Conservation (phyloP, 2,329 filamentous ascomycete genomes). For the Seiridium cupressi region DNA sequence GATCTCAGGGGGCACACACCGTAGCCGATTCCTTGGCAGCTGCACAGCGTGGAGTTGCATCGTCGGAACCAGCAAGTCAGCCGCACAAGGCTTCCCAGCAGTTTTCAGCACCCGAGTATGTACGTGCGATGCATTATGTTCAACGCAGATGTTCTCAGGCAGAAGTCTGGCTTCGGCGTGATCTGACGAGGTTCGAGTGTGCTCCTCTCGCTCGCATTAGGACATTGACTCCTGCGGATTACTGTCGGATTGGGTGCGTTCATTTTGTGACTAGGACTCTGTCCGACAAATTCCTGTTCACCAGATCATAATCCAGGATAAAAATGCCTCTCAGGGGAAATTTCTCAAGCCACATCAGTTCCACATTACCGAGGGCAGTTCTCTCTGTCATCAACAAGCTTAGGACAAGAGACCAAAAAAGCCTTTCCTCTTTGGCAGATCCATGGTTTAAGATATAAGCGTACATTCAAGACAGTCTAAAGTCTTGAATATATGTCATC, state of each 20-base stretch:
- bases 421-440: slow-evolving; percentile 20
- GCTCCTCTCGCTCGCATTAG: too few species aligned
- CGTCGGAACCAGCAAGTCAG: neutral
- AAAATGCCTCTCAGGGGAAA: slow-evolving; percentile 29
- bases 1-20: too few species aligned
- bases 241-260: too few species aligned
- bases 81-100: slow-evolving; percentile 1
- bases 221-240: too few species aligned
- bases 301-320: slow-evolving; percentile 27
- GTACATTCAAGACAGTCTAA: slow-evolving; percentile 51
- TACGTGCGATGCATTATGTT: too few species aligned
- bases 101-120: neutral
- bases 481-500: slow-evolving; percentile 41
- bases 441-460: slow-evolving; percentile 40
- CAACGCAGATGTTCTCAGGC: too few species aligned
- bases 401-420: slow-evolving; percentile 37
- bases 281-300: neutral
- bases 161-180: too few species aligned
- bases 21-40: neutral
- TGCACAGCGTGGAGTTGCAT: neutral
- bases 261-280: too few species aligned
- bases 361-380: slow-evolving; percentile 33
- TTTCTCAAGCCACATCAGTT: slow-evolving; percentile 29
- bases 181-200: too few species aligned
- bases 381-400: slow-evolving; percentile 44